These are phyloP conservation scores for Moesziomyces sp. DNA, from an alignment of 1,284 basidiomycete genomes.

Conservation along the genomic window DNA sequence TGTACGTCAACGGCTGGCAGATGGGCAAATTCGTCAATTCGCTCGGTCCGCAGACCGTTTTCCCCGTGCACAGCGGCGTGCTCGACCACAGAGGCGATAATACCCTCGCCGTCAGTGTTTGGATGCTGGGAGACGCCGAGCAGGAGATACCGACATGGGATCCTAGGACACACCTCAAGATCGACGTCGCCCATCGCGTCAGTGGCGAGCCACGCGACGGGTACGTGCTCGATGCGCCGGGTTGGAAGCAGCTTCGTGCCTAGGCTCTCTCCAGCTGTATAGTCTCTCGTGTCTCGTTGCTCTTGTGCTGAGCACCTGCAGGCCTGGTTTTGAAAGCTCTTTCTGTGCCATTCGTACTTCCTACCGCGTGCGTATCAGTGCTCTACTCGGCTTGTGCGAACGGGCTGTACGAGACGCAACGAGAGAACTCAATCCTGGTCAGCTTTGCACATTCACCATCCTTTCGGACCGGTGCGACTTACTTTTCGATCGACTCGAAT, in stretches of 20 bases:
- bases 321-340: background rate
- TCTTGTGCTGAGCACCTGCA: background rate
- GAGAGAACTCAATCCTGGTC: background rate
- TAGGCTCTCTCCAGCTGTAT: background rate
- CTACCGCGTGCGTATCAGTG: background rate
- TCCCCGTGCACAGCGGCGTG: conserved; percentile 45
- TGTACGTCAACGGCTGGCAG: conserved; percentile 63
- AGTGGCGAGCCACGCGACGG: conserved; percentile 36
- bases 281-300: no score
- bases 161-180: conserved; percentile 16
- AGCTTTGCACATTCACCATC: no score
- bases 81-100: conserved; percentile 38
- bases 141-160: conserved; percentile 21
- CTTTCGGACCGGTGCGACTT: conserved; percentile 9
- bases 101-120: conserved; percentile 40
- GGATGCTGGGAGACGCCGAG: conserved; percentile 20
- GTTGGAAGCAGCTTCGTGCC: conserved; percentile 37
- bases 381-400: conserved; percentile 50
- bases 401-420: conserved; percentile 28
- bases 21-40: conserved; percentile 49
- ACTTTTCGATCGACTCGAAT: conserved; percentile 67
- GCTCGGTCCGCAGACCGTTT: conserved; percentile 44
- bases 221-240: conserved; percentile 14
- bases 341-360: background rate
- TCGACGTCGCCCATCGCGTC: conserved; percentile 31